These are phyloP conservation scores for Arxiozyma bovina DNA, from an alignment of 1,139 yeast genomes.

Conservation along the genomic window DNA sequence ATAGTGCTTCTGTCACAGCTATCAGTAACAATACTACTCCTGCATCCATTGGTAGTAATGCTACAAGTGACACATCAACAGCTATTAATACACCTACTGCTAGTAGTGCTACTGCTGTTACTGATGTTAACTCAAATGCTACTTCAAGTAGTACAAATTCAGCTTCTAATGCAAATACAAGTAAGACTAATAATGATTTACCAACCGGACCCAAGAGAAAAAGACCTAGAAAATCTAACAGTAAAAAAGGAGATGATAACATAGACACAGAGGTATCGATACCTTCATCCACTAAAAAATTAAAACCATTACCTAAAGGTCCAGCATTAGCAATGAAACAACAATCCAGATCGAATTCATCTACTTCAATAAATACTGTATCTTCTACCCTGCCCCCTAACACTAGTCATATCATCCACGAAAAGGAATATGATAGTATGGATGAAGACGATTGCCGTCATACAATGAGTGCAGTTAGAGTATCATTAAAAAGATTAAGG, in stretches of 20 bases:
- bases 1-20: neutral
- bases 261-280: neutral
- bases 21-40: neutral
- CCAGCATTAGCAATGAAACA: conserved; percentile 9
- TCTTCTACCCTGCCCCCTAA: neutral
- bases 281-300: conserved; percentile 7
- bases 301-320: conserved; percentile 18
- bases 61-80: neutral
- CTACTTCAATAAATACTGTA: neutral
- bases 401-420: conserved; percentile 19
- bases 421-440: conserved; percentile 68
- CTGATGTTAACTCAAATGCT: neutral
- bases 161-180: neutral
- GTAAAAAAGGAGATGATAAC: neutral
- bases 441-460: conserved; percentile 65
- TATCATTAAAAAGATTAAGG: conserved; percentile 64
- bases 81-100: neutral
- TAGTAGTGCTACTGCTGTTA: neutral
- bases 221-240: conserved; percentile 12
- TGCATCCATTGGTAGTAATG: neutral
- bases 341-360: conserved; percentile 1
- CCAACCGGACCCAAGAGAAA: conserved; percentile 11
- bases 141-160: neutral
- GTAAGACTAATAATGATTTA: neutral
- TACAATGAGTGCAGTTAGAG: conserved; percentile 61